A percentile compares a stretch with the other conserved stretches of the same genome.
phyloP scores from a whole-genome alignment of 495 filamentous ascomycete species.

The Copromyces sp. region DNA sequence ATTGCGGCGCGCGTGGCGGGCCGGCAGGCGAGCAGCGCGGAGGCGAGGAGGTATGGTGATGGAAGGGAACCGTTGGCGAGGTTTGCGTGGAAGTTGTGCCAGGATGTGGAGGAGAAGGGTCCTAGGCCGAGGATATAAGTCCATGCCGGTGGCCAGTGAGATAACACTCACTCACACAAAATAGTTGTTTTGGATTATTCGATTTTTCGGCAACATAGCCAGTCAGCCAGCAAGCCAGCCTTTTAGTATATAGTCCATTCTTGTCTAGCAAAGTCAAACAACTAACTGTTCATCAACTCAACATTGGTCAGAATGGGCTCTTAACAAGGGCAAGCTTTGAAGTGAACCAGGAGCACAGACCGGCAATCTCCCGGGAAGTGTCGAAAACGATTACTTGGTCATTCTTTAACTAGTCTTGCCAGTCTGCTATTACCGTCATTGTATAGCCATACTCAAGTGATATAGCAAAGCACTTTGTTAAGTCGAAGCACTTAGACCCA shows the following conservation, averaged over 20 bases:
- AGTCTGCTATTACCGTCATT: neutral
- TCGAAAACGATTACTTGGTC: neutral
- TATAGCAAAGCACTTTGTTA: neutral
- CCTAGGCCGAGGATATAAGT: neutral
- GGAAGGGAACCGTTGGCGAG: conserved; percentile 57
- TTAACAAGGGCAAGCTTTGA: neutral
- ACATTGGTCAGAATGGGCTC: neutral
- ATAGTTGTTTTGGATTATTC: neutral
- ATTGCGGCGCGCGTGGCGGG: conserved; percentile 78
- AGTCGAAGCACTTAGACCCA: neutral
- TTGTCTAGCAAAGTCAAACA: neutral
- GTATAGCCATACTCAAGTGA: neutral
- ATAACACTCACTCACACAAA: no score
- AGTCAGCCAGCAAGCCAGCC: neutral
- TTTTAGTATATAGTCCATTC: neutral
- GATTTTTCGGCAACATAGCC: neutral
- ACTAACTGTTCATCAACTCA: neutral
- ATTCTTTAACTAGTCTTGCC: neutral
- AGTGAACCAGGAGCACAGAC: neutral
- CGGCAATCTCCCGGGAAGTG: neutral
- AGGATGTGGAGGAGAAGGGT: neutral
- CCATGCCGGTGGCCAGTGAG: no score
- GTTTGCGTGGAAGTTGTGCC: conserved; percentile 57
- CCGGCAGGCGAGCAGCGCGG: conserved; percentile 81
- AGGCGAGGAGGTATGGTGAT: conserved; percentile 61